Conservation (phyloP, 2,329 filamentous ascomycete genomes). For the Colletotrichum brevisporum region DNA sequence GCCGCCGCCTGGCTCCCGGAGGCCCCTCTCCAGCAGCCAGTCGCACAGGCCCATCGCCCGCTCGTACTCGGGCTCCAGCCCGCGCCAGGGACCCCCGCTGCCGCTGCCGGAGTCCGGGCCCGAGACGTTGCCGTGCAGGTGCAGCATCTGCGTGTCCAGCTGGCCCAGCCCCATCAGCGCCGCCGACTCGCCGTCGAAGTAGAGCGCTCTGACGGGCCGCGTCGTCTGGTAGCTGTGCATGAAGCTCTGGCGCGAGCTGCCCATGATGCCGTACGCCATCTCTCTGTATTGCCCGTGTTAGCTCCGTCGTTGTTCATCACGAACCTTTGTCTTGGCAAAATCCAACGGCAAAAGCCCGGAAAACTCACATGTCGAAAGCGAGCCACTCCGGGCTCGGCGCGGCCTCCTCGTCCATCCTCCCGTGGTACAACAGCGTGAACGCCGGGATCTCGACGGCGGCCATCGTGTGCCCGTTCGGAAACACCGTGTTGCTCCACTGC, state of each 20-base stretch:
- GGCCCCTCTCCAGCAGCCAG: slow-evolving; percentile 56
- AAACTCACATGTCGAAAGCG: slow-evolving; percentile 60
- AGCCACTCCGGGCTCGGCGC: slow-evolving; percentile 66
- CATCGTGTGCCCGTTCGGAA: slow-evolving; percentile 64
- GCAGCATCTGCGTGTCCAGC: slow-evolving; percentile 64
- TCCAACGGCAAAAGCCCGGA: not conserved
- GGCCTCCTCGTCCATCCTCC: slow-evolving; percentile 55
- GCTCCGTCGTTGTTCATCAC: not conserved
- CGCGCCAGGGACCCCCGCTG: slow-evolving; percentile 46
- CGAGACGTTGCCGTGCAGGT: slow-evolving; percentile 62
- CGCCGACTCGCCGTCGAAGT: slow-evolving; percentile 66
- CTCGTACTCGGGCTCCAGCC: slow-evolving; percentile 61
- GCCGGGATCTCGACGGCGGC: slow-evolving; percentile 61
- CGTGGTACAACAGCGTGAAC: slow-evolving; percentile 65
- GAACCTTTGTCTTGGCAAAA: not conserved
- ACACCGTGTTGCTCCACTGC: slow-evolving; percentile 66
- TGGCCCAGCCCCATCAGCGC: slow-evolving; percentile 61
- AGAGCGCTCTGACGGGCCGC: slow-evolving; percentile 57
- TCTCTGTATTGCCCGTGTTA: slow-evolving; percentile 47
- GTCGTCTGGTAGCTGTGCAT: slow-evolving; percentile 65
- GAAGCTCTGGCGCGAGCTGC: slow-evolving; percentile 56
- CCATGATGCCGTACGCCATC: slow-evolving; percentile 69
- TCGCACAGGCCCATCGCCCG: slow-evolving; percentile 62
- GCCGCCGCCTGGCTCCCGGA: slow-evolving; percentile 60
- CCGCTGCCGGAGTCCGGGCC: slow-evolving; percentile 46